Evolutionary conservation across 371 early-diverging fungal species (phyloP), one percentile per base, ranked within the genome.

Genomic region (Circinella minor): DNA sequence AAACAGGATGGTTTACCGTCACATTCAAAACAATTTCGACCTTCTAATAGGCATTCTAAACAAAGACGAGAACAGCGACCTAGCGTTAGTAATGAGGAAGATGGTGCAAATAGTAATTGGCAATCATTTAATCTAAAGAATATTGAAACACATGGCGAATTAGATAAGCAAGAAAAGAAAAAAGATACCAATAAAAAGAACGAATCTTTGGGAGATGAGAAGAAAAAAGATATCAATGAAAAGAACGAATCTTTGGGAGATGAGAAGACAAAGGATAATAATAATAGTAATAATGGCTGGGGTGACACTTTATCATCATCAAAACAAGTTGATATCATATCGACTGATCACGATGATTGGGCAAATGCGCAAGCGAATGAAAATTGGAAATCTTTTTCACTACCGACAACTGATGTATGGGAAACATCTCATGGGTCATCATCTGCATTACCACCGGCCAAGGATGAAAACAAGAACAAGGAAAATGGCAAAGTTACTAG

Each of bases 41-140:
- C 13, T 15, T 39, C 4, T 14, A 17, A 8, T 4, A 14, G 9
- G 4, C 63, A 63, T 13, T 46, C 46, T 5, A 14, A 38, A n/a
- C 37, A 63, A 27, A 18, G 13, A 27, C 43, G 63, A 18, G 15
- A 47, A 27, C 43, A 46, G 27, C 63, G 63, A 38, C 20, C 34
- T 4, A 37, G 62, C 4, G 51, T 51, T 13, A 51, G 51, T 51
- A 51, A 51, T 51, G 1, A 17, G 4, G 20, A 10, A 34, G 37
- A 48, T 36, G 65, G 49, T n/a, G 65, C 65, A 27, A 65, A 51
- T 34, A 36, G 37, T 18, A n/a, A 51, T 11, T 63, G 69, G 61
- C 63, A 63, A 37, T 34, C 63, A 11, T 18, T 34, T 27, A 46
- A 63, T 34, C 6, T 27, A n/a, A 6, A 47, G 10, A 6, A 47